Percentiles rank a stretch among this genome's conserved stretches.
Evolutionary conservation across 371 early-diverging fungal genomes (phyloP).

Genomic region (Mortierella sp.): DNA sequence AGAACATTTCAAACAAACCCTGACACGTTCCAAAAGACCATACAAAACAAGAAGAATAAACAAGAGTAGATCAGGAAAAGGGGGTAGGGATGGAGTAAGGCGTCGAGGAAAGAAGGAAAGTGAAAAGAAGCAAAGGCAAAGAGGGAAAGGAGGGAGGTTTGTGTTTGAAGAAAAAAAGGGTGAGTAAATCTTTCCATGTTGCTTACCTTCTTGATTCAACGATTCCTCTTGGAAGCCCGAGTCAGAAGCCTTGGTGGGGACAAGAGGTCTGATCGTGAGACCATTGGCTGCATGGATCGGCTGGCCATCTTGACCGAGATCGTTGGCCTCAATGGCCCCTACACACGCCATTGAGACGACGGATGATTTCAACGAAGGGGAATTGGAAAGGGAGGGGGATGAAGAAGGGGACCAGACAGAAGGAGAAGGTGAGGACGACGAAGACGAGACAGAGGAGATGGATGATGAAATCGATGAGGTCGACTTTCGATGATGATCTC

Average conservation of each 20-base stretch:
- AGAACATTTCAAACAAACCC: not conserved
- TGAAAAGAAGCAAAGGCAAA: not conserved
- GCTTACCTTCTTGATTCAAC: not conserved
- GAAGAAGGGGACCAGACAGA: slow-evolving; percentile 13
- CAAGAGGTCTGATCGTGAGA: not conserved
- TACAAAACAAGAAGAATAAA: not conserved
- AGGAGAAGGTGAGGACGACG: not conserved
- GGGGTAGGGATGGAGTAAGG: not conserved
- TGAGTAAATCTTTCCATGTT: not conserved
- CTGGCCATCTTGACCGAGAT: not conserved
- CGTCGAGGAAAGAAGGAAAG: not conserved
- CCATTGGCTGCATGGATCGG: not conserved
- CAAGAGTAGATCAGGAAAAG: not conserved
- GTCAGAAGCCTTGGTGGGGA: not conserved
- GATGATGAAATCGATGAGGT: not conserved
- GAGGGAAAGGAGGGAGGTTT: not conserved
- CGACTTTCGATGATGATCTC: slow-evolving; percentile 2
- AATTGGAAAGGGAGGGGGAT: not conserved
- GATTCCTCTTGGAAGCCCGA: not conserved
- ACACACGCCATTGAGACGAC: not conserved
- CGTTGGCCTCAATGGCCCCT: not conserved
- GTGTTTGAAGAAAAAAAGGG: not conserved
- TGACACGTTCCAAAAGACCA: not conserved
- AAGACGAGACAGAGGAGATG: not conserved
- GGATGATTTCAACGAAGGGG: not conserved